Evolutionary conservation across 75 land plant genomes (phyloP).

Genomic region (Ceratopteris richardii): DNA sequence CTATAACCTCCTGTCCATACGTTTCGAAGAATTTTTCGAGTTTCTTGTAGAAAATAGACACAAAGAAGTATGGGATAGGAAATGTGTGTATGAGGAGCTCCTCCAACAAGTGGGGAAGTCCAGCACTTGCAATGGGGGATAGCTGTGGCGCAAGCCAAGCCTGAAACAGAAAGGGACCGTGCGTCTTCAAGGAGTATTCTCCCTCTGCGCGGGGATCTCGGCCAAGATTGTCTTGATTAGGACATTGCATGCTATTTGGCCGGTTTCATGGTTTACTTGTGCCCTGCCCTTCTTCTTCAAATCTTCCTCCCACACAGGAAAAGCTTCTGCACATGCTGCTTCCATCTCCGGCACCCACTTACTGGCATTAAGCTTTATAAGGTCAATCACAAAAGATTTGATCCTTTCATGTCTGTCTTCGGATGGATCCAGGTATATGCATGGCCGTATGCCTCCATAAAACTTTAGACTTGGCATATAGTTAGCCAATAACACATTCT

Average conservation of each 20-base stretch:
- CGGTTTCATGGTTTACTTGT: neutral
- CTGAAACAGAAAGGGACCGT: neutral
- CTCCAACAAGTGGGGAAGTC: neutral
- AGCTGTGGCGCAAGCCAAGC: conserved; percentile 12
- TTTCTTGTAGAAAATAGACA: conserved; percentile 9
- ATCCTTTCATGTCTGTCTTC: conserved; percentile 19
- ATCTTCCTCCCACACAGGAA: neutral
- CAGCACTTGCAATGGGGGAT: conserved; percentile 3
- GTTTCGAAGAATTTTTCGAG: conserved; percentile 13
- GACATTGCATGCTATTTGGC: conserved; percentile 18
- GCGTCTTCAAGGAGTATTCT: conserved; percentile 7
- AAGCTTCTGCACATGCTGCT: neutral
- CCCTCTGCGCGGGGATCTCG: conserved; percentile 11
- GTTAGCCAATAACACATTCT: conserved; percentile 17
- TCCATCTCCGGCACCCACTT: conserved; percentile 9
- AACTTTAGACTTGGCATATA: conserved; percentile 13
- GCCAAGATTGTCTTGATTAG: conserved; percentile 5
- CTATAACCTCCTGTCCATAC: conserved; percentile 14
- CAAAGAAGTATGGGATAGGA: conserved; percentile 5
- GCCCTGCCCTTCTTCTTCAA: neutral
- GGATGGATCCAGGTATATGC: conserved; percentile 17
- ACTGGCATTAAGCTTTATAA: neutral
- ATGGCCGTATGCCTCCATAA: conserved; percentile 12
- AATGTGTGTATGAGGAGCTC: conserved; percentile 5
- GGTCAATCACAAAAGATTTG: conserved; percentile 3